Percentiles rank a stretch among this genome's conserved stretches.
These are phyloP conservation scores for Candida succiphila DNA, from an alignment of 805 yeast genomes.

Conservation along the genomic window DNA sequence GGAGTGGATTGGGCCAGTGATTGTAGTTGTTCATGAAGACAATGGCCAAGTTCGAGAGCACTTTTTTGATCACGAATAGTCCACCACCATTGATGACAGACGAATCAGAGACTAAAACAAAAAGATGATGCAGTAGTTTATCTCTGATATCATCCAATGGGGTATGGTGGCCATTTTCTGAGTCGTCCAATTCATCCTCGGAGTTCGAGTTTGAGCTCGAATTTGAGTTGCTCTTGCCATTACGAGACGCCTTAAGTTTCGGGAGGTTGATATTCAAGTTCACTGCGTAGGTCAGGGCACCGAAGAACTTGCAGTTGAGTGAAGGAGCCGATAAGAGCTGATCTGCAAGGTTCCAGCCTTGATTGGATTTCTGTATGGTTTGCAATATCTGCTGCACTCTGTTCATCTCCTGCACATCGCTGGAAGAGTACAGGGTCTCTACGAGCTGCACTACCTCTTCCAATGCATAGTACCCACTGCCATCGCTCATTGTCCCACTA, in stretches of 20 bases:
- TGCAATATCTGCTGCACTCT: conserved; percentile 48
- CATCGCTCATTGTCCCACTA: too few relatives aligned
- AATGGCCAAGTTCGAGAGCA: conserved; percentile 44
- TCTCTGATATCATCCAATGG: conserved; percentile 3
- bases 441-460: conserved; percentile 15
- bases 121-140: conserved; percentile 7
- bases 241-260: too few relatives aligned
- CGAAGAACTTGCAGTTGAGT: conserved; percentile 56
- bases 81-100: conserved; percentile 10
- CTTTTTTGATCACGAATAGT: conserved; percentile 43
- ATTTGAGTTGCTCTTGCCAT: too few relatives aligned
- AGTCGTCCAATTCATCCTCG: too few relatives aligned
- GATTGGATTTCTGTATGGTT: conserved; percentile 40
- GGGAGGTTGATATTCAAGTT: conserved; percentile 29
- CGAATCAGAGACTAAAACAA: conserved; percentile 7
- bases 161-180: conserved; percentile 2
- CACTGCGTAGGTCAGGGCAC: conserved; percentile 73
- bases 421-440: conserved; percentile 32
- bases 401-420: conserved; percentile 28
- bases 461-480: neutral
- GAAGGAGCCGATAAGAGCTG: conserved; percentile 32
- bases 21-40: conserved; percentile 30
- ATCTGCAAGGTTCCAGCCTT: conserved; percentile 52
- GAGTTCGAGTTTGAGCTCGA: neutral
- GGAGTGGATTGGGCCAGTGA: conserved; percentile 32